These are phyloP conservation scores for Fusarium sp. DNA, from an alignment of 2,329 filamentous ascomycete species.

Conservation along the genomic window DNA sequence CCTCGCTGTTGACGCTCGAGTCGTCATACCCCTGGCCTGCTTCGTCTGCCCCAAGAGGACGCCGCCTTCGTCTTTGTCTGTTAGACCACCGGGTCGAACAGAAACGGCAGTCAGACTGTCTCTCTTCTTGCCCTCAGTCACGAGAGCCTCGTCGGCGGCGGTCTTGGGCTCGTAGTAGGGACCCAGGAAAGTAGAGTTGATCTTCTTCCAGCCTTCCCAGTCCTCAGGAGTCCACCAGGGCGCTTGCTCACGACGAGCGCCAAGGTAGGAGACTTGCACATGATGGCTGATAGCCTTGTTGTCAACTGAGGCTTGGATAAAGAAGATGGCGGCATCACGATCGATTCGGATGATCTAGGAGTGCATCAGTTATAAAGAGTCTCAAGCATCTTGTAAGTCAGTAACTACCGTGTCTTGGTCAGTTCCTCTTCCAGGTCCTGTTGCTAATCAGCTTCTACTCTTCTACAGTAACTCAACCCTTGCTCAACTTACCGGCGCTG, in stretches of 20 bases:
- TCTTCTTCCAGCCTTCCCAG: slow-evolving; percentile 54
- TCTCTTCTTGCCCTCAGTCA: slow-evolving; percentile 54
- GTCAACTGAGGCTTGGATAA: slow-evolving; percentile 39
- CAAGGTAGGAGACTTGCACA: slow-evolving; percentile 68
- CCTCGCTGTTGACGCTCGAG: slow-evolving; percentile 66
- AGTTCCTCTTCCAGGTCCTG: slow-evolving; percentile 47
- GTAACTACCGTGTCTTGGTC: slow-evolving; percentile 52
- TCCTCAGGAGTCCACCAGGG: slow-evolving; percentile 62
- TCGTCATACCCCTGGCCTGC: slow-evolving; percentile 54
- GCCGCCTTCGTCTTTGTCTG: slow-evolving; percentile 57
- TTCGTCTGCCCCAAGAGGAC: slow-evolving; percentile 57
- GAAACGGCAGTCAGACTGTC: slow-evolving; percentile 56
- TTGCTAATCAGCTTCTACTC: slow-evolving; percentile 15
- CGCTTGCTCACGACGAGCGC: slow-evolving; percentile 59
- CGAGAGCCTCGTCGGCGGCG: slow-evolving; percentile 64
- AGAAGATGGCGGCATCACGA: slow-evolving; percentile 43
- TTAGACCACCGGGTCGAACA: slow-evolving; percentile 61
- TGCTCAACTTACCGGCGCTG: slow-evolving; percentile 59
- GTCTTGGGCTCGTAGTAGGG: slow-evolving; percentile 67
- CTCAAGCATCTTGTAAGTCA: neutral
- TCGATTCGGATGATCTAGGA: slow-evolving; percentile 42
- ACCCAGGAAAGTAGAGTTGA: slow-evolving; percentile 55
- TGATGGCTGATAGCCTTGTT: slow-evolving; percentile 61
- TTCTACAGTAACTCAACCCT: neutral
- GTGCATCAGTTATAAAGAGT: slow-evolving; percentile 9